Evolutionary conservation across 768 basidiomycete species (phyloP), one percentile per base, ranked within the genome.

Genomic region (Kwoniella sp.): DNA sequence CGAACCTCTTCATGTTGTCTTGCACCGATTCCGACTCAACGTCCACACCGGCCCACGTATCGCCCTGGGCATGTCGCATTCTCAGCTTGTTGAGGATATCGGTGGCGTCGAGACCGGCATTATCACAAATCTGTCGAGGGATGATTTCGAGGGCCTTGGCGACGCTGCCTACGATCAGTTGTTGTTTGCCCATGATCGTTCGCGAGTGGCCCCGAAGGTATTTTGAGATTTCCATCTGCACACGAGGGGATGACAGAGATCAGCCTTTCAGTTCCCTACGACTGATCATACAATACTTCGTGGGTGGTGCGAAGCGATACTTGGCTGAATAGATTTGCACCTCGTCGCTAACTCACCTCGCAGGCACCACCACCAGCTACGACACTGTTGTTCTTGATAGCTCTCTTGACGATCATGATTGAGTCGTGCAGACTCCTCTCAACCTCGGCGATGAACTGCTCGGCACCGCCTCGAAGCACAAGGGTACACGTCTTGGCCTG

Each of bases 361-460:
- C 91, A 89, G 15, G 96, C 96, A 67, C 96, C 96, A 55, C 96
- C 96, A 37, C 96, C 96, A 11, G 96, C 96, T 37, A 99, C 96
- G 56, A 99, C 89, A 60, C 95, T 91, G 47, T 92, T 93, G 78
- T 93, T 98, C 77, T 89, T 89, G 72, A 99, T 89, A 3, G 96
- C 94, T 58, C 96, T 86, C 82, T 96, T 96, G 50, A 99, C 96
- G n/a, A 99, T 94, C 94, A 98, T 98, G 74, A 98, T 92, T 1
- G 95, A 94, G 78, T 99, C 96, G 77, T 99, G 95, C 71, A 99
- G 82, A 86, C 92, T 93, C 62, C 96, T 84, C 81, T 98, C 95
- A 8, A 98, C 94, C 81, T 98, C 96, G 77, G 93, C 93, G 67
- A 98, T 98, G 82, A 99, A 98, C 80, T 99, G 96, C 76, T 98